Evolutionary conservation across 2,329 filamentous ascomycete species (phyloP).

Genomic region (Lecanicillium sp.): DNA sequence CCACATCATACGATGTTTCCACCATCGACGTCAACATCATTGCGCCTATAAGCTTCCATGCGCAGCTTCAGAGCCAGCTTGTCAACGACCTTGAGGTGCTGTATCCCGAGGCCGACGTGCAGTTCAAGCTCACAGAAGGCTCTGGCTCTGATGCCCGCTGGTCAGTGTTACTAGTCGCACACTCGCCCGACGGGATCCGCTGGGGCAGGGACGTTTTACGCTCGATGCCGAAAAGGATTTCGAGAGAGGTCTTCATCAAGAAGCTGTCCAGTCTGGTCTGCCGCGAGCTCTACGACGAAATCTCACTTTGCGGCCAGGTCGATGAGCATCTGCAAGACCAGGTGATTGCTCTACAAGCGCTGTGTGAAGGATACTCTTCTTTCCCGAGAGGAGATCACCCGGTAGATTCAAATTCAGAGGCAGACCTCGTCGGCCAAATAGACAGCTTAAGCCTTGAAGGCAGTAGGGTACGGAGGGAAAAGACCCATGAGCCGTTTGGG

Average conservation of each 20-base stretch:
- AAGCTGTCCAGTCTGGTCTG: slow-evolving; percentile 39
- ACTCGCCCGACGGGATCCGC: slow-evolving; percentile 33
- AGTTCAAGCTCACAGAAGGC: slow-evolving; percentile 41
- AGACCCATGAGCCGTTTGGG: slow-evolving; percentile 42
- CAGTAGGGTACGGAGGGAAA: slow-evolving; percentile 32
- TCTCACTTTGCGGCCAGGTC: slow-evolving; percentile 36
- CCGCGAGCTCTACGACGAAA: slow-evolving; percentile 36
- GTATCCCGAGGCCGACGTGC: slow-evolving; percentile 35
- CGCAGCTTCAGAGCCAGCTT: slow-evolving; percentile 32
- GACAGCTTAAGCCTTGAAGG: slow-evolving; percentile 19
- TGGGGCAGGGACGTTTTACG: slow-evolving; percentile 41
- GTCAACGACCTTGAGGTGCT: slow-evolving; percentile 28
- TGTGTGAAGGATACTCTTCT: slow-evolving; percentile 44
- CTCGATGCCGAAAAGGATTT: slow-evolving; percentile 29
- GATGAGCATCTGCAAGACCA: slow-evolving; percentile 56
- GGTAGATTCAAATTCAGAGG: slow-evolving; percentile 9
- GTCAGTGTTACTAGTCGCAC: slow-evolving; percentile 50
- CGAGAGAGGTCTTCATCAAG: slow-evolving; percentile 20
- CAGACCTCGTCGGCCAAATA: slow-evolving; percentile 18
- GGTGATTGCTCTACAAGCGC: slow-evolving; percentile 50
- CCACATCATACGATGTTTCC: slow-evolving; percentile 27
- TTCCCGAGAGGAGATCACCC: slow-evolving; percentile 26
- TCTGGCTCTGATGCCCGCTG: slow-evolving; percentile 42
- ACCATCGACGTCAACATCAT: slow-evolving; percentile 44
- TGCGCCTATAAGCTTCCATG: slow-evolving; percentile 35